Percentiles rank a stretch among this genome's conserved stretches.
Conservation (phyloP, 805 yeast genomes). For the Yamadazyma insecticola region DNA sequence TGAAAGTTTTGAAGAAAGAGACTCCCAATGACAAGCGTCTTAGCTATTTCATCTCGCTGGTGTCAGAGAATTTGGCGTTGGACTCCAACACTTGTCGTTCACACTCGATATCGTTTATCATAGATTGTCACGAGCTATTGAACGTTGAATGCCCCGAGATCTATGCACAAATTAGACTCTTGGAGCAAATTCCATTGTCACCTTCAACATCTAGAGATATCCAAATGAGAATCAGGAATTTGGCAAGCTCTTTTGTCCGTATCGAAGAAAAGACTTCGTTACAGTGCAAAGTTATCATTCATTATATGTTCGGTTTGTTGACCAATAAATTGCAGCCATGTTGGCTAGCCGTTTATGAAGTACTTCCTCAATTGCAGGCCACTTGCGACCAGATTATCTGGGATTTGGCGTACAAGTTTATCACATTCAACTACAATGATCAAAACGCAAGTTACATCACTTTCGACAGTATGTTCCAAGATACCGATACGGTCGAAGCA, state of each 20-base stretch:
- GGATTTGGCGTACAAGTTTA: constrained; percentile 43
- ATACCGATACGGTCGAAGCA: constrained; percentile 11
- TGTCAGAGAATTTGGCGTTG: constrained; percentile 6
- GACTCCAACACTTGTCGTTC: constrained; percentile 34
- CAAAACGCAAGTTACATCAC: constrained; percentile 13
- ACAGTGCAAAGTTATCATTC: constrained; percentile 27
- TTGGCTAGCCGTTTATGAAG: constrained; percentile 73
- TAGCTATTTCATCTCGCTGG: constrained; percentile 1
- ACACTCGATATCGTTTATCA: constrained; percentile 46
- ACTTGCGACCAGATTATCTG: constrained; percentile 45
- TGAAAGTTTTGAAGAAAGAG: background rate
- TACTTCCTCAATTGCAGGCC: constrained; percentile 39
- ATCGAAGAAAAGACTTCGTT: constrained; percentile 9
- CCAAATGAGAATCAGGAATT: constrained; percentile 58
- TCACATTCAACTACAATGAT: constrained; percentile 16
- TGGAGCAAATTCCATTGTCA: constrained; percentile 73
- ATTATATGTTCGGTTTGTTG: constrained; percentile 54
- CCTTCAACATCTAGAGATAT: constrained; percentile 71
- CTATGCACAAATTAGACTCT: constrained; percentile 47
- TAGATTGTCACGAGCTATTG: constrained; percentile 18
- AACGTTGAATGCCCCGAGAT: constrained; percentile 29
- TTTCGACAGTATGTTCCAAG: constrained; percentile 1
- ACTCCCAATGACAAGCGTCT: background rate
- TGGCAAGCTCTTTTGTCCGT: constrained; percentile 41
- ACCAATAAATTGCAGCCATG: constrained; percentile 77